These are phyloP conservation scores for Neopestalotiopsis rosae DNA, from an alignment of 2,329 filamentous ascomycete species.

Conservation along the genomic window DNA sequence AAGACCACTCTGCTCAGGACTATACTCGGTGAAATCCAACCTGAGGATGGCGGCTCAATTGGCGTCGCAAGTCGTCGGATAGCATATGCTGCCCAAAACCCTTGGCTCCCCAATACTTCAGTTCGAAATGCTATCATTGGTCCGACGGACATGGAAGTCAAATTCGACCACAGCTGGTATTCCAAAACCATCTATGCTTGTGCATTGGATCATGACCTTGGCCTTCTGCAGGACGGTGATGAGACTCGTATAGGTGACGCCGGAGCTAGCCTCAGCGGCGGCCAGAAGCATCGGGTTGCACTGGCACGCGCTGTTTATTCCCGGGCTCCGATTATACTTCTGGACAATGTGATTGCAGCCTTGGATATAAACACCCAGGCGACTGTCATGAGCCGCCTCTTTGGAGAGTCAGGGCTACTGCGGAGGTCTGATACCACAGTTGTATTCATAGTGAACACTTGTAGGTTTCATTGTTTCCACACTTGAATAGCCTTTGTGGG, in stretches of 20 bases:
- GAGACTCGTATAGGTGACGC: constrained; percentile 48
- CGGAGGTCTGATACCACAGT: not conserved
- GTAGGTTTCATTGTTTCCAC: not conserved
- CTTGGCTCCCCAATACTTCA: constrained; percentile 8
- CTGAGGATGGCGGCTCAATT: constrained; percentile 29
- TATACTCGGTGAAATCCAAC: constrained; percentile 42
- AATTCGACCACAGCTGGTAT: constrained; percentile 4
- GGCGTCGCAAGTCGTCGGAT: constrained; percentile 19
- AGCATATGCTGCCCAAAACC: not conserved
- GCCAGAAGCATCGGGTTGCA: constrained; percentile 48
- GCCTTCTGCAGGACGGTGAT: constrained; percentile 35
- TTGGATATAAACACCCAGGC: constrained; percentile 38
- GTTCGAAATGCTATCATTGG: constrained; percentile 1
- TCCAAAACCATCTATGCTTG: not conserved
- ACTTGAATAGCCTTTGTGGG: not conserved
- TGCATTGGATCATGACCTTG: not conserved
- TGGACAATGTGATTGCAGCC: constrained; percentile 43
- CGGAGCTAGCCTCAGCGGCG: constrained; percentile 51
- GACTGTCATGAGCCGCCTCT: not conserved
- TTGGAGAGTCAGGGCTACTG: constrained; percentile 1
- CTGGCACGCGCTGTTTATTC: constrained; percentile 40
- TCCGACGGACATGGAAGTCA: not conserved
- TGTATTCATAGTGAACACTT: not conserved
- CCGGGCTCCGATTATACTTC: constrained; percentile 33
- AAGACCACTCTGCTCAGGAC: constrained; percentile 50